A percentile compares a stretch with the other conserved stretches of the same genome.
Conservation (phyloP, 371 early-diverging fungal species). For the Mortierella sp. region DNA sequence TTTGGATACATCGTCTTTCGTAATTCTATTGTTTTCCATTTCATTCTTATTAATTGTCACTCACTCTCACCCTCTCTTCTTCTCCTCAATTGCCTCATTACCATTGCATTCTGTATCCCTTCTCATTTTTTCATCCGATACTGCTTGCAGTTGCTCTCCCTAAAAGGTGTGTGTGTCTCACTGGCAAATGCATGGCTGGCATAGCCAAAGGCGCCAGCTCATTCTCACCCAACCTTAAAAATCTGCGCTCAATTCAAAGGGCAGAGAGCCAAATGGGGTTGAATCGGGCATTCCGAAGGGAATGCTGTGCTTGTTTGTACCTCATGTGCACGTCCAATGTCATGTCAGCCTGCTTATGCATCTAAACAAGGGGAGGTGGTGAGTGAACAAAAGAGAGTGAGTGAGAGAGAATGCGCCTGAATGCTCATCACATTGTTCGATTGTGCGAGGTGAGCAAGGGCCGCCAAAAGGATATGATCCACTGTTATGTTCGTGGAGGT, state of each 20-base stretch:
- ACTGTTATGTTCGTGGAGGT: background rate
- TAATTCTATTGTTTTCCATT: background rate
- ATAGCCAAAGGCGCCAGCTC: background rate
- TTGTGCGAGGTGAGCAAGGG: constrained; percentile 7
- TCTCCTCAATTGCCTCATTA: background rate
- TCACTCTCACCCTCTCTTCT: background rate
- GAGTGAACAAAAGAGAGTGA: background rate
- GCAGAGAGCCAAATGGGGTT: background rate
- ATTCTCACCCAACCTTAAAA: constrained; percentile 1
- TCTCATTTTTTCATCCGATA: background rate
- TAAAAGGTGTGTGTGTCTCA: constrained; percentile 2
- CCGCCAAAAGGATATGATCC: background rate
- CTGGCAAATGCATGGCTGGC: background rate
- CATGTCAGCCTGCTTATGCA: background rate
- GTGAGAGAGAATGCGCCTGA: too few relatives aligned
- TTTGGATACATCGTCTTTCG: constrained; percentile 4
- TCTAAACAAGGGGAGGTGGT: background rate
- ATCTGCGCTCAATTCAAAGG: background rate
- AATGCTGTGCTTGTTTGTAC: background rate
- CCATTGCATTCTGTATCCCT: background rate
- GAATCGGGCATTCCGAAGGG: background rate
- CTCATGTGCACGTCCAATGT: background rate
- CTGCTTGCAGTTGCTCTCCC: constrained; percentile 7
- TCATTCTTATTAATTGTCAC: constrained; percentile 2
- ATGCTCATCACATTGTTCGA: constrained; percentile 3